A percentile compares a stretch with the other conserved stretches of the same genome.
Evolutionary conservation across 495 filamentous ascomycete genomes (phyloP).

Genomic region (Cairneyella variabilis): DNA sequence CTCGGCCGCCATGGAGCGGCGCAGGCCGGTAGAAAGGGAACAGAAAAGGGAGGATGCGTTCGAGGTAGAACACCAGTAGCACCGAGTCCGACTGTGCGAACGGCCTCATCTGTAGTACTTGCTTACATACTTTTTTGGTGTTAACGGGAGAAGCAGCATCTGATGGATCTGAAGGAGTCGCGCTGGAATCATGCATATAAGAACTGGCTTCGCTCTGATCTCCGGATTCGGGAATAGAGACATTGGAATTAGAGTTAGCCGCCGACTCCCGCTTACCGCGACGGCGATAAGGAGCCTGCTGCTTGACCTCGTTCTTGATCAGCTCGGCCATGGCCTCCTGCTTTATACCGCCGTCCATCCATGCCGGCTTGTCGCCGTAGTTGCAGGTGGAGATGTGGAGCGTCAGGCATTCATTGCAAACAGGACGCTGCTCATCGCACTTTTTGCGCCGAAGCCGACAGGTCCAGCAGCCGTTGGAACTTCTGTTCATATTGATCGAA

Average conservation of each 20-base stretch:
- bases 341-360: constrained; percentile 49
- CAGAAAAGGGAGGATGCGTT: constrained; percentile 48
- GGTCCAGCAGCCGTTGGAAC: constrained; percentile 54
- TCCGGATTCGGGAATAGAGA: too few species aligned
- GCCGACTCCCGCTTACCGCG: constrained; percentile 27
- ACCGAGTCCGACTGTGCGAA: constrained; percentile 27
- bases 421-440: constrained; percentile 46
- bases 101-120: constrained; percentile 10
- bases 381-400: constrained; percentile 48
- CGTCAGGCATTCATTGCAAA: constrained; percentile 40
- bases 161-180: too few species aligned
- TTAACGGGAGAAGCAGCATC: too few species aligned
- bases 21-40: constrained; percentile 52
- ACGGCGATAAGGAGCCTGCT: constrained; percentile 38
- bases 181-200: too few species aligned
- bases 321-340: constrained; percentile 46
- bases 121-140: too few species aligned
- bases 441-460: constrained; percentile 53
- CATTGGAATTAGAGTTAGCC: too few species aligned
- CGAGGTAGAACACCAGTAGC: constrained; percentile 45
- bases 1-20: constrained; percentile 40
- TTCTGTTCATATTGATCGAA: too few species aligned
- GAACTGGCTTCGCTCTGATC: too few species aligned
- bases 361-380: constrained; percentile 45
- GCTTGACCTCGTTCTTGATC: constrained; percentile 49